phyloP scores from a whole-genome alignment of 202 grass and related monocot species.

The Carex sylvatica region DNA sequence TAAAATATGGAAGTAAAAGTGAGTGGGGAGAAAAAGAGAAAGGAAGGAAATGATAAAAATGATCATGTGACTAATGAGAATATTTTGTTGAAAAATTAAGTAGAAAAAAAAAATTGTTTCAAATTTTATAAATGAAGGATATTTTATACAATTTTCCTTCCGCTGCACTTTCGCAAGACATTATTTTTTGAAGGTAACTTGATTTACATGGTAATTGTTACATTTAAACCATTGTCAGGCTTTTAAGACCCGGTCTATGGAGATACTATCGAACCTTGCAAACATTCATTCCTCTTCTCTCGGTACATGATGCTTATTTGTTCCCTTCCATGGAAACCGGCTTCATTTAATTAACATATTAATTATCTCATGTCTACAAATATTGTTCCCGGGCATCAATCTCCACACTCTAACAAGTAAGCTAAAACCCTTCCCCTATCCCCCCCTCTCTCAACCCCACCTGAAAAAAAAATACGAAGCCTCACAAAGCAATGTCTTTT shows the following conservation, averaged over 20 bases:
- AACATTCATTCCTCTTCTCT: constrained; percentile 32
- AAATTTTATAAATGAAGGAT: no score
- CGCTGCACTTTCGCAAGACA: no score
- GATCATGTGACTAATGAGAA: no score
- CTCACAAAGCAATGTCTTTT: constrained; percentile 1
- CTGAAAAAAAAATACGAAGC: not conserved
- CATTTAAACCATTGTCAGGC: not conserved
- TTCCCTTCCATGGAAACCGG: constrained; percentile 13
- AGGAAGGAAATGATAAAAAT: no score
- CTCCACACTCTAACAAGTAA: constrained; percentile 4
- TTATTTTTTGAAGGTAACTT: not conserved
- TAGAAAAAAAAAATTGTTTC: no score
- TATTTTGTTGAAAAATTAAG: no score
- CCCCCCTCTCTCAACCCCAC: not conserved
- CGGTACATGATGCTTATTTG: constrained; percentile 34
- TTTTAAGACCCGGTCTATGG: not conserved
- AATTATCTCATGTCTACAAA: not conserved
- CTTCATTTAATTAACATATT: constrained; percentile 18
- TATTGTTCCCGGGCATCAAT: constrained; percentile 14
- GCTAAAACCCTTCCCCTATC: not conserved
- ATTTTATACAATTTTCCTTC: no score
- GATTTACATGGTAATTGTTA: not conserved
- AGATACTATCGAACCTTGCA: not conserved
- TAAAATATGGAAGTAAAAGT: no score
- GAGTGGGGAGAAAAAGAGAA: no score